Percentiles rank a stretch among this genome's conserved stretches.
Evolutionary conservation across 2,329 filamentous ascomycete genomes (phyloP).

Genomic region (Neofusicoccum sp.): DNA sequence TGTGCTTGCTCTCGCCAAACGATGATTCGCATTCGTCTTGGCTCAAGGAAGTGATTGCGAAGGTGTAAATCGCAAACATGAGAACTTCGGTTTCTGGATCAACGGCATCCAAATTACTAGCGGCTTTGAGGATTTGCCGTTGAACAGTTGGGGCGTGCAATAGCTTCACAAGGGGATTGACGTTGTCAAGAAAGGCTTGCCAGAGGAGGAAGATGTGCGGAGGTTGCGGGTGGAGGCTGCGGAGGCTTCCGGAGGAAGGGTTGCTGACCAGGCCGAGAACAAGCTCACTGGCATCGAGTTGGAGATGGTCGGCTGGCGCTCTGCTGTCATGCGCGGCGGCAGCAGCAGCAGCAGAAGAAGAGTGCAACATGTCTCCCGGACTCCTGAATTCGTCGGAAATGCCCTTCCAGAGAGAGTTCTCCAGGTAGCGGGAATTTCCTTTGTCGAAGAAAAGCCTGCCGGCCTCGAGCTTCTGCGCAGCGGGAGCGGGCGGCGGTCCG

Average conservation of each 20-base stretch:
- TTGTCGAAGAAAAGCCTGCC: slow-evolving; percentile 29
- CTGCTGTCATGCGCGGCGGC: slow-evolving; percentile 23
- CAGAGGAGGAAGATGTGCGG: slow-evolving; percentile 69
- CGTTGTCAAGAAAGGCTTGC: slow-evolving; percentile 71
- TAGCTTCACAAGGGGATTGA: slow-evolving; percentile 71
- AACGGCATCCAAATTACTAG: slow-evolving; percentile 54
- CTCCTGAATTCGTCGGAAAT: slow-evolving; percentile 31
- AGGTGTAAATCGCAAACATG: slow-evolving; percentile 33
- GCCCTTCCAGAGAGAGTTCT: slow-evolving; percentile 34
- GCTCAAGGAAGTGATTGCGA: slow-evolving; percentile 49
- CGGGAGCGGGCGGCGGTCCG: background rate
- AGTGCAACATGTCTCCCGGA: slow-evolving; percentile 26
- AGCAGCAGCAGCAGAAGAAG: background rate
- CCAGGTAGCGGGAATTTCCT: slow-evolving; percentile 32
- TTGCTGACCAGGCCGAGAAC: slow-evolving; percentile 23
- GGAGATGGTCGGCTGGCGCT: slow-evolving; percentile 22
- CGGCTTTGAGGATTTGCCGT: slow-evolving; percentile 62
- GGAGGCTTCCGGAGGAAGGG: slow-evolving; percentile 20
- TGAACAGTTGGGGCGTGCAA: slow-evolving; percentile 72
- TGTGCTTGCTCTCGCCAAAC: slow-evolving; percentile 54
- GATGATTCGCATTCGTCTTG: slow-evolving; percentile 54
- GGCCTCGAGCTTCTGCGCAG: background rate
- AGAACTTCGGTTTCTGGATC: slow-evolving; percentile 58
- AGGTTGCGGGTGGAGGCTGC: slow-evolving; percentile 58
- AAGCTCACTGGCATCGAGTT: slow-evolving; percentile 21